Base-by-base conservation (phyloP, 106 monocot genomes). In the Platanthera guangdongensis region DNA sequence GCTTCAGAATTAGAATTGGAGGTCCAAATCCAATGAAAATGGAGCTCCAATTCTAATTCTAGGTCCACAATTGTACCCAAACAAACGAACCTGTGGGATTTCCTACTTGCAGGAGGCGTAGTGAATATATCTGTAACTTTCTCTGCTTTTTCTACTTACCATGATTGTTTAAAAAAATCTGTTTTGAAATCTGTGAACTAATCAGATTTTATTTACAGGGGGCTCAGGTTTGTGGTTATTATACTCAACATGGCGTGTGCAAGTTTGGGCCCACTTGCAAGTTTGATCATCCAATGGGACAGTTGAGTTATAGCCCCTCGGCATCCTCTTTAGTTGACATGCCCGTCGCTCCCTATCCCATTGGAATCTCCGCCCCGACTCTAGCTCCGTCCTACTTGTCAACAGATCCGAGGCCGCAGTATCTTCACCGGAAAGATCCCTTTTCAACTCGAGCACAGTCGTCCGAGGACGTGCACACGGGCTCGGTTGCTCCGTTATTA, bases 241-340 rank as follows among this genome's bases (percentile, higher is more conserved):
- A 92, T 74, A 79, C 71, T 1, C 94, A 95, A 82, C 87, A 89
- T 76, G 94, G 91, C 1, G 63, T 91, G 22, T 95, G 94, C 83
- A 94, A 91, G 50, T 94, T 89, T 74, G 94, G 94, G 48, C 85
- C 83, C 1, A 87, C 94, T 19, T 94, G 94, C 90, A 94, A 94
- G 75, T 94, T 84, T 73, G 88, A 94, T 82, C 94, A 94, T 76
- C 87, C 94, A 30, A 89, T 91, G 76, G 85, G 83, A 52, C 52
- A 81, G 30, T 67, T 86, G 12, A 82, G 83, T 54, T 91, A 94
- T 78, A 87, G 82, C 32, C 83, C 94, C 51, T 90, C 90, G n/a
- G 86, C 94, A 32, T 88, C 86, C 59, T 88, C 88, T 78, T 83
- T 90, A 18, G 52, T 85, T 3, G 94, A 94, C 69, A 87, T 91